Evolutionary conservation across 495 filamentous ascomycete genomes (phyloP).

Genomic region (Penicillium steckii): DNA sequence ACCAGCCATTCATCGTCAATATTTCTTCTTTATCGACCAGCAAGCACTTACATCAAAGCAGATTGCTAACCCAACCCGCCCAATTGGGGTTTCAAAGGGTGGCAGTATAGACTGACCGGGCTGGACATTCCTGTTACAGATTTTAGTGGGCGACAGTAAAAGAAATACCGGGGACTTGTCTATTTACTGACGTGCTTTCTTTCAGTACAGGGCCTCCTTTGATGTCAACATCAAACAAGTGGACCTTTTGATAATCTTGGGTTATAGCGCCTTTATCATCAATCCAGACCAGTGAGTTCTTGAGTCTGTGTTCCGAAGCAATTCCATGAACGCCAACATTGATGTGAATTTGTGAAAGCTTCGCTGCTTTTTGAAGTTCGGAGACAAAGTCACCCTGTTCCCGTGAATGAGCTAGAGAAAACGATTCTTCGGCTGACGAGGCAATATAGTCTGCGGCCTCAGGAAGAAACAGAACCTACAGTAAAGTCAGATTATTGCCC

Average conservation of each 20-base stretch:
- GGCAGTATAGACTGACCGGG: slow-evolving; percentile 55
- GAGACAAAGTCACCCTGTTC: slow-evolving; percentile 62
- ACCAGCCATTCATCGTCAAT: neutral
- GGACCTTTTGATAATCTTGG: slow-evolving; percentile 73
- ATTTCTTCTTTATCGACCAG: too few species aligned
- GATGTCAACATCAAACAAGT: slow-evolving; percentile 74
- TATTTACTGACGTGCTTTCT: slow-evolving; percentile 53
- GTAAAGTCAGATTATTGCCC: slow-evolving; percentile 4
- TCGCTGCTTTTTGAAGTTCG: slow-evolving; percentile 68
- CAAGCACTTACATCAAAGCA: slow-evolving; percentile 79
- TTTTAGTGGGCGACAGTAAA: neutral
- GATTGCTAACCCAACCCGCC: slow-evolving; percentile 73
- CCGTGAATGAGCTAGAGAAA: slow-evolving; percentile 62
- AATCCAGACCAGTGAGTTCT: slow-evolving; percentile 71
- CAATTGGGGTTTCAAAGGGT: slow-evolving; percentile 72
- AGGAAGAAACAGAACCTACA: slow-evolving; percentile 81
- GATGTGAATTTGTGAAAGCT: slow-evolving; percentile 60
- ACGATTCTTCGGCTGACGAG: slow-evolving; percentile 59
- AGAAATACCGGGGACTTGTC: neutral
- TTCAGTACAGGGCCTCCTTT: slow-evolving; percentile 59
- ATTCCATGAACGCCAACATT: slow-evolving; percentile 90
- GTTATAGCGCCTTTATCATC: slow-evolving; percentile 59
- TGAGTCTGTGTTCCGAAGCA: slow-evolving; percentile 53
- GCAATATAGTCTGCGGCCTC: slow-evolving; percentile 91
- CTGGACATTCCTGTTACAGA: slow-evolving; percentile 51